Base-by-base conservation (phyloP, 306 rosid species). In the Medicago ruthenica region DNA sequence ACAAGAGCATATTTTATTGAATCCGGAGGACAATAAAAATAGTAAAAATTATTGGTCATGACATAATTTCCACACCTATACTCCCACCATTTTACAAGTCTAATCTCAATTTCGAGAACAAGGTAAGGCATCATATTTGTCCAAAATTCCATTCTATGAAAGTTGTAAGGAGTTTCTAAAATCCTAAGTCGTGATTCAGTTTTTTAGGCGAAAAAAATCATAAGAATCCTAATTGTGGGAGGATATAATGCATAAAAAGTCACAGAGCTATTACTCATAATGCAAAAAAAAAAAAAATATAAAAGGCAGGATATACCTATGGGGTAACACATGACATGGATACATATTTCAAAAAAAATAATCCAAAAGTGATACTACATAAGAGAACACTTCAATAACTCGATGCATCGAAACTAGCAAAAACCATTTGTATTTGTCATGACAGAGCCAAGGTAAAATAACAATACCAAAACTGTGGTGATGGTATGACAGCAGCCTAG, bases 401-500 rank as follows among this genome's bases (percentile, higher is more conserved):
- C 37, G 39, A 59, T 59, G 58, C 59, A 57, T 2, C 17, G 4
- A 55, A 72, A 20, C 9, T 39, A 51, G 10, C n/a, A 62, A 41
- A 73, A 58, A 58, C n/a, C 65, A 13, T 9, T 5, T 10, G 17
- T 6, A n/a, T 24, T 42, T 40, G 58, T 59, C 17, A 59, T 15
- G 51, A 15, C 24, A 18, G 13, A 9, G 2, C 34, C 24, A 21
- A 34, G 27, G 37, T 48, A 20, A 20, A 70, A 20, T 34, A 78
- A n/a, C 55, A 50, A 16, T 16, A 34, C 31, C 65, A 62, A 71
- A 71, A 21, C 47, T 61, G 54, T 17, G 45, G 69, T 24, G 69
- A 10, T 16, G 72, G 20, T 21, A 34, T 58, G 51, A 59, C 12
- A 27, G 31, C 54, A 69, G 59, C 44, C 54, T 78, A 82, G 1